These are phyloP conservation scores for Fraxinus floribunda DNA, from an alignment of 305 asterid genomes.

Conservation along the genomic window DNA sequence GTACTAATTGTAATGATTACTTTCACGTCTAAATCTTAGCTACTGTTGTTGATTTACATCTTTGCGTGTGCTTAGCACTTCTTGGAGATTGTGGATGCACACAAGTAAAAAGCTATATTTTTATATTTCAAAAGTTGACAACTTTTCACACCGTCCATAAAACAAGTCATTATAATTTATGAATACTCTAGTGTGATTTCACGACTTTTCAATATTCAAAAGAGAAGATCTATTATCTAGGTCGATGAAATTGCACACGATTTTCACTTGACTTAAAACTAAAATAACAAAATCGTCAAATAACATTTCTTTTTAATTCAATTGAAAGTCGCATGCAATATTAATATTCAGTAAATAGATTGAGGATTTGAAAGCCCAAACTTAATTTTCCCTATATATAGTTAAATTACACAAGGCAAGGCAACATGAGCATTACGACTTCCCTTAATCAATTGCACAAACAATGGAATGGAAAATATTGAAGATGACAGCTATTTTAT, in stretches of 20 bases:
- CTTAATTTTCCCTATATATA: neutral
- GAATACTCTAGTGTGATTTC: neutral
- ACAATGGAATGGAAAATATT: slow-evolving; percentile 15
- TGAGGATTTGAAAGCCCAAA: neutral
- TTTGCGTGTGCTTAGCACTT: neutral
- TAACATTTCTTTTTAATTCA: no score
- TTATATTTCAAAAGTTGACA: neutral
- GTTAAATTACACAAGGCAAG: neutral
- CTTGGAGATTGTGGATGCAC: neutral
- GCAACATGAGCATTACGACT: neutral
- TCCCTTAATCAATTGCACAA: slow-evolving; percentile 27
- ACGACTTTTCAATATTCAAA: neutral
- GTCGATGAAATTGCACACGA: neutral
- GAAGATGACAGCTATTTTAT: slow-evolving; percentile 25
- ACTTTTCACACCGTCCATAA: neutral
- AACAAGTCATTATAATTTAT: neutral
- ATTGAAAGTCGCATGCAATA: neutral
- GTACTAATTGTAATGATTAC: neutral
- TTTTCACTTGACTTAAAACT: neutral
- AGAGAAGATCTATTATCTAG: neutral
- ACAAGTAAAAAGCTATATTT: neutral
- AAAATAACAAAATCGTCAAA: neutral
- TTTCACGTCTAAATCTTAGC: slow-evolving; percentile 6
- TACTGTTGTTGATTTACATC: neutral
- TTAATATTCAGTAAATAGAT: neutral